phyloP scores from a whole-genome alignment of 2,329 filamentous ascomycete genomes.

The Colletotrichum shisoi region DNA sequence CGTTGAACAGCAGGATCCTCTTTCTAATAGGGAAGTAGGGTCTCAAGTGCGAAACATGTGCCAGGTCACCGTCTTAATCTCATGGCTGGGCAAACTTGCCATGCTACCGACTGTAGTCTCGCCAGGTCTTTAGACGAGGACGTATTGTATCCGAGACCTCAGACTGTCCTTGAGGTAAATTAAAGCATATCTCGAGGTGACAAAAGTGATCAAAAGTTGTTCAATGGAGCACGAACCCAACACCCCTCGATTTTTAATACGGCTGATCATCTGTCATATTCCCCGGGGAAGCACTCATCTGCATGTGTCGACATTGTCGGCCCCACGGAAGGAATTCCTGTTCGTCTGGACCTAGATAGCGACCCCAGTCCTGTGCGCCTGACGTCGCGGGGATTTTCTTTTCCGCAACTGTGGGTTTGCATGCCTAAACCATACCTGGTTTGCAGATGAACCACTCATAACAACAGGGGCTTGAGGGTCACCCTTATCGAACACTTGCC shows the following conservation, averaged over 20 bases:
- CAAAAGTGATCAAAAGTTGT: not conserved
- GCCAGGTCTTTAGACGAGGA: not conserved
- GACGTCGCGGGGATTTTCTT: conserved; percentile 17
- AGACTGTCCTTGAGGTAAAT: not conserved
- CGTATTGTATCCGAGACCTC: too few relatives aligned
- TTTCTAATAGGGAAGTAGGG: not conserved
- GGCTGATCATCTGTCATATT: conserved; percentile 9
- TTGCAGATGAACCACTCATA: conserved; percentile 16
- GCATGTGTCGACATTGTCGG: not conserved
- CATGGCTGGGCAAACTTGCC: not conserved
- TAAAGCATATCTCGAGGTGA: not conserved
- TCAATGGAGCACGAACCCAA: not conserved
- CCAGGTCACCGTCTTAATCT: not conserved
- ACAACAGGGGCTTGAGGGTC: not conserved
- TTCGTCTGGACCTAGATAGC: conserved; percentile 5
- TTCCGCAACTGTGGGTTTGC: conserved; percentile 23
- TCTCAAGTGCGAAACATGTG: not conserved
- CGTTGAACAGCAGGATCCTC: not conserved
- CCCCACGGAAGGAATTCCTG: not conserved
- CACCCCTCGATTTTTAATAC: not conserved
- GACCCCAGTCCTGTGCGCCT: not conserved
- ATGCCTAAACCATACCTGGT: not conserved
- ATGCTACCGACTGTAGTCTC: not conserved
- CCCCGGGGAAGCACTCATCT: not conserved
- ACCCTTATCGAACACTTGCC: not conserved